Evolutionary conservation across 2,329 filamentous ascomycete species (phyloP).

Genomic region (Neoscytalidium dimidiatum): DNA sequence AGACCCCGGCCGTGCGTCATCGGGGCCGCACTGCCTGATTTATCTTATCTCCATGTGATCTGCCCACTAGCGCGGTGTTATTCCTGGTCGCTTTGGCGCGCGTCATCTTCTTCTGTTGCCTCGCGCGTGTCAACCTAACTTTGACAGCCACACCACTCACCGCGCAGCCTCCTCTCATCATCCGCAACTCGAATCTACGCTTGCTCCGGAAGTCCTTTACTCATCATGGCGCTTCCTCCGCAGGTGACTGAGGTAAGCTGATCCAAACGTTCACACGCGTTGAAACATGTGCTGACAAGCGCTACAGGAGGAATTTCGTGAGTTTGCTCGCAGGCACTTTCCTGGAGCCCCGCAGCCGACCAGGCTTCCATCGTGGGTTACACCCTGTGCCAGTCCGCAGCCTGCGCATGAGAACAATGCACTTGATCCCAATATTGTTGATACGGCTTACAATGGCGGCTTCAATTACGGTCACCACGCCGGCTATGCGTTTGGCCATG

Average conservation of each 20-base stretch:
- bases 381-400: conserved; percentile 3
- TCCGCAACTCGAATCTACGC: background rate
- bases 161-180: background rate
- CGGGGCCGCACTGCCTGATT: background rate
- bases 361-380: conserved; percentile 27
- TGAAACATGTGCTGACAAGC: conserved; percentile 9
- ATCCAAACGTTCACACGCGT: background rate
- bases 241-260: background rate
- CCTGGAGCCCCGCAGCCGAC: conserved; percentile 38
- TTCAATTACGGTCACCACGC: background rate
- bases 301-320: conserved; percentile 44
- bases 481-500: background rate
- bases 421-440: conserved; percentile 8
- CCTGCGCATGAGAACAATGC: background rate
- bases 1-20: conserved; percentile 16
- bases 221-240: background rate
- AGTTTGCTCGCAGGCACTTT: conserved; percentile 48
- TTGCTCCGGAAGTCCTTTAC: background rate
- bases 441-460: background rate
- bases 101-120: background rate
- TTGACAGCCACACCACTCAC: background rate
- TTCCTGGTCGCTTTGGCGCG: background rate
- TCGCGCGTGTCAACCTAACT: background rate
- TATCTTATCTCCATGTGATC: conserved; percentile 11
- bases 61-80: background rate